Evolutionary conservation across 129 eudicot genomes (phyloP).

Genomic region (Tagetes erecta): DNA sequence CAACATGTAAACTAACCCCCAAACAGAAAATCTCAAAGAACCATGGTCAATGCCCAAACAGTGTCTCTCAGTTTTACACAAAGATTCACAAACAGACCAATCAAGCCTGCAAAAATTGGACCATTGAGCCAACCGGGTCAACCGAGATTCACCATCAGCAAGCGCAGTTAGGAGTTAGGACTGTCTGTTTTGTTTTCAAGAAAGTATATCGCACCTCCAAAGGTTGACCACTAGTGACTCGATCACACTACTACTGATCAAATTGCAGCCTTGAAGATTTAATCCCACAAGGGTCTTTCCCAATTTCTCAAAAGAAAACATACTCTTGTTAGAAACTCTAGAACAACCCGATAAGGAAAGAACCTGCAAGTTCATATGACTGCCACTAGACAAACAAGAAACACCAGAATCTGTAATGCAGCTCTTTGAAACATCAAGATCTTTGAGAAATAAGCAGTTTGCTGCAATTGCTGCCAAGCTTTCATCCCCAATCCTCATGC

Average conservation of each 20-base stretch:
- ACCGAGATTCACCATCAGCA: slow-evolving; percentile 12
- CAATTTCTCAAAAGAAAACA: slow-evolving; percentile 46
- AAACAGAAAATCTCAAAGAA: slow-evolving; percentile 15
- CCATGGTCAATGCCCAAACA: slow-evolving; percentile 21
- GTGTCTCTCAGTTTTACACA: slow-evolving; percentile 16
- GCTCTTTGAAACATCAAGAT: slow-evolving; percentile 79
- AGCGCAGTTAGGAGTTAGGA: neutral
- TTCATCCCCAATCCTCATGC: slow-evolving; percentile 62
- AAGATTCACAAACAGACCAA: slow-evolving; percentile 30
- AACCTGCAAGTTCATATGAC: slow-evolving; percentile 51
- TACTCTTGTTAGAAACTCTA: slow-evolving; percentile 58
- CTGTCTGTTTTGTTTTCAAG: slow-evolving; percentile 21
- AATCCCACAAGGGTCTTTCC: slow-evolving; percentile 68
- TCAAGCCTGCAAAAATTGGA: slow-evolving; percentile 34
- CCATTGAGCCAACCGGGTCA: slow-evolving; percentile 20
- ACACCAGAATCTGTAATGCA: slow-evolving; percentile 70
- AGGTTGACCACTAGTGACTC: slow-evolving; percentile 62
- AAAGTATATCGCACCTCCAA: slow-evolving; percentile 92
- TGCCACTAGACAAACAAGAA: slow-evolving; percentile 43
- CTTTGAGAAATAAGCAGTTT: slow-evolving; percentile 56
- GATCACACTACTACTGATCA: slow-evolving; percentile 55
- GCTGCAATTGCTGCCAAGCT: slow-evolving; percentile 58
- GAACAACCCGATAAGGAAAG: slow-evolving; percentile 80
- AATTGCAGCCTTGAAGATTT: slow-evolving; percentile 74
- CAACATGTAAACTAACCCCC: neutral